Conservation (phyloP, 1,284 basidiomycete species). For the Lentinus polychrous region DNA sequence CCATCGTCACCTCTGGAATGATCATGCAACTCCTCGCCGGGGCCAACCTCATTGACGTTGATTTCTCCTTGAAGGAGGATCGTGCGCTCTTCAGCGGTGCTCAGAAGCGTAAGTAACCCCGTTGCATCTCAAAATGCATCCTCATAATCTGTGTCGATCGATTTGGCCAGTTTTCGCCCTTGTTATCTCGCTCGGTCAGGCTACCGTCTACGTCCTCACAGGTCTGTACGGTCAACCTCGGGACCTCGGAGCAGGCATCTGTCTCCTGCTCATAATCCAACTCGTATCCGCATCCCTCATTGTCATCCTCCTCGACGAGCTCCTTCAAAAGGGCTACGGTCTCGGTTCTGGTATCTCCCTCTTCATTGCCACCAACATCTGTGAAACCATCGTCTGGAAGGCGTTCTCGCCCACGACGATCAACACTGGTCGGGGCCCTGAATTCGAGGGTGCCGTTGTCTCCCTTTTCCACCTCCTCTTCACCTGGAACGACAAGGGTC, state of each 20-base stretch:
- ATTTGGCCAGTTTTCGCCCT: slow-evolving; percentile 79
- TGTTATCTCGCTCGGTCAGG: slow-evolving; percentile 94
- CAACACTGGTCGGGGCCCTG: slow-evolving; percentile 97
- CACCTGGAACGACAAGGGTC: slow-evolving; percentile 98
- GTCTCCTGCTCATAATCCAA: slow-evolving; percentile 92
- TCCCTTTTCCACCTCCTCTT: slow-evolving; percentile 97
- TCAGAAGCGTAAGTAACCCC: slow-evolving; percentile 80
- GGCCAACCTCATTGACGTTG: slow-evolving; percentile 95
- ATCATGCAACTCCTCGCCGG: slow-evolving; percentile 99
- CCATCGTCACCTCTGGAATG: slow-evolving; percentile 97
- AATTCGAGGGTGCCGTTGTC: slow-evolving; percentile 96
- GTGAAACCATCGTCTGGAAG: slow-evolving; percentile 99
- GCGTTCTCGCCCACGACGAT: slow-evolving; percentile 97
- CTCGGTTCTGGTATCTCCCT: slow-evolving; percentile 98
- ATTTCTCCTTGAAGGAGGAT: slow-evolving; percentile 97
- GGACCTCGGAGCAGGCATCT: slow-evolving; percentile 95
- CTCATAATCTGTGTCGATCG: slow-evolving; percentile 3
- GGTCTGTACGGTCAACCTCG: slow-evolving; percentile 94
- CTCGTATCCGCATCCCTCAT: slow-evolving; percentile 92
- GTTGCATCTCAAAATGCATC: neutral
- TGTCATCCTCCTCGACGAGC: slow-evolving; percentile 97
- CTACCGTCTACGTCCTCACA: slow-evolving; percentile 95
- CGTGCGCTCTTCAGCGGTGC: slow-evolving; percentile 93
- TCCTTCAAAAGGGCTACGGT: slow-evolving; percentile 98
- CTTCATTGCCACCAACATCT: slow-evolving; percentile 99